Evolutionary conservation across 2,329 filamentous ascomycete genomes (phyloP).

Genomic region (Pseudogymnoascus pannorum): DNA sequence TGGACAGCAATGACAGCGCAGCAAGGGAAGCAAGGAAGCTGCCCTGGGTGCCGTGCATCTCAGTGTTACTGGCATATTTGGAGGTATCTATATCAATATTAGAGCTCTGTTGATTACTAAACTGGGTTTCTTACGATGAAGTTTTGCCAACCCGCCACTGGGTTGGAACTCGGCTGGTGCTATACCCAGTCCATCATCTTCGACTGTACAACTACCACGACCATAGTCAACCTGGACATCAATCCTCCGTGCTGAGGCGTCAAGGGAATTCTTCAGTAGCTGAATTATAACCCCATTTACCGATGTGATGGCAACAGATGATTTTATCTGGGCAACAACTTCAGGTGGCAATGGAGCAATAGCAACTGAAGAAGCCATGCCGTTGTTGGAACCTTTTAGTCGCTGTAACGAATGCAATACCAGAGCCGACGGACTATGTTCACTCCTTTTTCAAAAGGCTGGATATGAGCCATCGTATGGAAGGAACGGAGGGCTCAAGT

Average conservation of each 20-base stretch:
- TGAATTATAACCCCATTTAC: conserved; percentile 65
- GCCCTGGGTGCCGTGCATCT: conserved; percentile 60
- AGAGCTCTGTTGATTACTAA: neutral
- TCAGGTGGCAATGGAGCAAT: conserved; percentile 64
- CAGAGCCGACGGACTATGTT: neutral
- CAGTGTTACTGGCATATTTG: conserved; percentile 46
- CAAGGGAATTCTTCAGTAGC: conserved; percentile 75
- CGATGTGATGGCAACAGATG: conserved; percentile 70
- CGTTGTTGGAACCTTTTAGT: neutral
- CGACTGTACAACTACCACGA: conserved; percentile 68
- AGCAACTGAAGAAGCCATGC: conserved; percentile 32
- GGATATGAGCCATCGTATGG: neutral
- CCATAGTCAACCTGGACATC: conserved; percentile 65
- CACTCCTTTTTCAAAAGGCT: neutral
- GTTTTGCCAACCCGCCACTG: conserved; percentile 62
- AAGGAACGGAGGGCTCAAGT: neutral
- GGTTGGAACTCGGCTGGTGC: conserved; percentile 62
- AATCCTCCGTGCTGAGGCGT: conserved; percentile 65
- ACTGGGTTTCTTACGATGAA: conserved; percentile 52
- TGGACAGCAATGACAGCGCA: conserved; percentile 65
- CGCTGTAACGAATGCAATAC: neutral
- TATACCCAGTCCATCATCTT: conserved; percentile 82
- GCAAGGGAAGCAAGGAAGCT: conserved; percentile 71
- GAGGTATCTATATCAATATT: conserved; percentile 48
- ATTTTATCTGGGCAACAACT: conserved; percentile 73